Base-by-base conservation (phyloP, 169 alveolate species). In the Neospora caninum region DNA sequence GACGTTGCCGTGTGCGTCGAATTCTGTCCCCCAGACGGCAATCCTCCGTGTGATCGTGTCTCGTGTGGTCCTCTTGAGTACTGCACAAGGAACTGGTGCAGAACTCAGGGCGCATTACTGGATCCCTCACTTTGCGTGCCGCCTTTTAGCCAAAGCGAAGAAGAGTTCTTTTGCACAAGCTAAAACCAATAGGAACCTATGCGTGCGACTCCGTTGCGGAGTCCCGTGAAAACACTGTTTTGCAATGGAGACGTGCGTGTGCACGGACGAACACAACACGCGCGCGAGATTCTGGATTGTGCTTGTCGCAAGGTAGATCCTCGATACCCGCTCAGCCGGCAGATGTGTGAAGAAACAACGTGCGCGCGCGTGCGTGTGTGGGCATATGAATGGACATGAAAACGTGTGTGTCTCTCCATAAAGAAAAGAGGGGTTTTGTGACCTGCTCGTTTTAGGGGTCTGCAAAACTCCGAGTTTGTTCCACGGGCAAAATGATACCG, bases 61-160 rank as follows among this genome's bases (percentile, higher is more conserved):
- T 1, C 84, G 9, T 73, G 84, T n/a, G 43, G 43, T 1, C 25
- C n/a, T 73, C 39, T 36, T 1, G 31, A 73, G 84, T 16, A 7
- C 43, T 73, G 84, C 43, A 13, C 42, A 36, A 1, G 84, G 20
- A 73, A 73, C 84, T 73, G 43, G 49, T 73, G 84, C 20, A 22
- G 84, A 73, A 73, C 84, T 34, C 84, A 73, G 84, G 84, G 84
- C 43, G 84, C 84, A 2, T 36, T 73, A 10, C 45, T 73, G 25
- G 84, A 73, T n/a, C 84, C 84, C 84, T 22, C 25, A 73, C 84
- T 73, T n/a, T 73, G 84, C 20, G 43, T 36, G 39, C 84, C 84
- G 4, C 42, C 42, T 13, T 36, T 73, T 34, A 22, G 20, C 20
- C 45, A 73, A 16, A 18, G 7, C n/a, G 84, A 73, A 13, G 84